These are phyloP conservation scores for Scenedesmus sp. DNA, from an alignment of 163 green algal genomes.

Conservation along the genomic window DNA sequence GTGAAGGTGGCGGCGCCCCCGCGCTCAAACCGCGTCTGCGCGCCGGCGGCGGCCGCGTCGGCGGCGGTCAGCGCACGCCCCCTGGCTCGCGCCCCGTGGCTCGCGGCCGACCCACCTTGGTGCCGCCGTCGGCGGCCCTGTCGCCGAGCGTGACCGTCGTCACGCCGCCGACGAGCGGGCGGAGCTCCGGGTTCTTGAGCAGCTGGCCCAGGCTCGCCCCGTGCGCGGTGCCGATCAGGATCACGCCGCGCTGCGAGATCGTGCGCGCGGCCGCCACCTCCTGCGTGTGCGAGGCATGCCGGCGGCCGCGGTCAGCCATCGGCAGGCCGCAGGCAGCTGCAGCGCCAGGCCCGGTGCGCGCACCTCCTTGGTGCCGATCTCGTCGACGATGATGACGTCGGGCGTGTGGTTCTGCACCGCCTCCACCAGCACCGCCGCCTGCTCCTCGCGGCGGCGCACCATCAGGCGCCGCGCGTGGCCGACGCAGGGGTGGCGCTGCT, in stretches of 20 bases:
- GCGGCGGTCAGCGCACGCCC: no score
- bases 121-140: not conserved
- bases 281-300: no score
- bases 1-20: slow-evolving; percentile 31
- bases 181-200: slow-evolving; percentile 22
- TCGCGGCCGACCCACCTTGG: slow-evolving; percentile 27
- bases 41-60: no score
- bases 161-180: slow-evolving; percentile 4
- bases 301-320: no score
- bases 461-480: slow-evolving; percentile 82
- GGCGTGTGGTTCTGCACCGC: slow-evolving; percentile 65
- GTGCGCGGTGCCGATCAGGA: slow-evolving; percentile 27
- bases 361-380: slow-evolving; percentile 59
- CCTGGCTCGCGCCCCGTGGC: no score
- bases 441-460: slow-evolving; percentile 32
- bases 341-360: not conserved
- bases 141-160: slow-evolving; percentile 33
- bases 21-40: slow-evolving; percentile 29
- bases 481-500: slow-evolving; percentile 86
- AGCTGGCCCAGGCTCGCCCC: slow-evolving; percentile 5
- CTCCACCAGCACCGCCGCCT: slow-evolving; percentile 51
- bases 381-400: slow-evolving; percentile 70
- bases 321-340: no score
- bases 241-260: slow-evolving; percentile 75
- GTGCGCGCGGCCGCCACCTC: slow-evolving; percentile 88